Conservation (phyloP, 1,284 basidiomycete genomes). For the Cutaneotrichosporon sp. region DNA sequence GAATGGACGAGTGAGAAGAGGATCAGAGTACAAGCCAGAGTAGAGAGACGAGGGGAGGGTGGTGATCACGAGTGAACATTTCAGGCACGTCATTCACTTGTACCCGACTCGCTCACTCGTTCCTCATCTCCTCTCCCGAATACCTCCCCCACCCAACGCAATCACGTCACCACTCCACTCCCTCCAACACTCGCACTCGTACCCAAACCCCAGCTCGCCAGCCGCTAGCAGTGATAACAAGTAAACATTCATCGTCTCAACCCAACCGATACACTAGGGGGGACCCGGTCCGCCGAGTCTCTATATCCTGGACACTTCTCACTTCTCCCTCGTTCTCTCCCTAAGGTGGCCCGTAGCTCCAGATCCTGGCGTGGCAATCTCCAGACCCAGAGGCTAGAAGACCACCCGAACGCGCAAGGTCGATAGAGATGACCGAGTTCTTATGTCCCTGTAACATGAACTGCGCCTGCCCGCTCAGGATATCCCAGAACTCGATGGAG, state of each 20-base stretch:
- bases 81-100: too few relatives aligned
- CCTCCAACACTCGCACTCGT: background rate
- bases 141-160: too few relatives aligned
- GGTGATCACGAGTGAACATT: too few relatives aligned
- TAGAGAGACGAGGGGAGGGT: too few relatives aligned
- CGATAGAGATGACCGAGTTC: conserved; percentile 86
- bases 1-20: too few relatives aligned
- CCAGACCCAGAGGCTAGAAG: conserved; percentile 83
- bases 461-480: conserved; percentile 69
- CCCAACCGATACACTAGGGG: background rate
- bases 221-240: background rate
- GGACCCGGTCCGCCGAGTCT: background rate
- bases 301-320: background rate
- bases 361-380: conserved; percentile 79
- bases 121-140: too few relatives aligned
- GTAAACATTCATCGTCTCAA: background rate
- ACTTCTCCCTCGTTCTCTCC: background rate
- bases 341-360: conserved; percentile 57
- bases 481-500: conserved; percentile 86
- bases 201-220: too few relatives aligned
- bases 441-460: conserved; percentile 87
- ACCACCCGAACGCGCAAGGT: conserved; percentile 71
- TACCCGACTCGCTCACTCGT: too few relatives aligned
- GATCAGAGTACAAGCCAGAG: too few relatives aligned
- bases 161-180: too few relatives aligned